These are phyloP conservation scores for Pythium sukuiense DNA, from an alignment of 352 stramenopile genomes.

Conservation along the genomic window DNA sequence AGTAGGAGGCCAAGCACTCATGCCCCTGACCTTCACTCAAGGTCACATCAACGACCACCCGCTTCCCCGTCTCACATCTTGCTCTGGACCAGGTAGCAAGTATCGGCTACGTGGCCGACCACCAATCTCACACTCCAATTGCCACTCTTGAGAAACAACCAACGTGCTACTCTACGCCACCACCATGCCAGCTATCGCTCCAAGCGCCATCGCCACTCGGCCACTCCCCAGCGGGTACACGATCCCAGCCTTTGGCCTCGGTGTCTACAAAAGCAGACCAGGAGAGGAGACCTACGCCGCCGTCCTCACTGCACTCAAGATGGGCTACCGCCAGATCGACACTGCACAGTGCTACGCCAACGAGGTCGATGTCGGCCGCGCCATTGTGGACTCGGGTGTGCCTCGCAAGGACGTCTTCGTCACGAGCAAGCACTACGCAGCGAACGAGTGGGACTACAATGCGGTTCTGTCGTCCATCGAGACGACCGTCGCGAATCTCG, in stretches of 20 bases:
- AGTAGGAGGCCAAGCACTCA: no score
- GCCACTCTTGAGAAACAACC: no score
- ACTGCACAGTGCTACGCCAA: slow-evolving; percentile 90
- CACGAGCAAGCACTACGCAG: slow-evolving; percentile 72
- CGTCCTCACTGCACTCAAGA: slow-evolving; percentile 49
- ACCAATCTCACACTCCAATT: no score
- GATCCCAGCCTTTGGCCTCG: slow-evolving; percentile 51
- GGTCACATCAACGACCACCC: no score
- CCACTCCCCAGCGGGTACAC: slow-evolving; percentile 41
- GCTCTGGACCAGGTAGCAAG: no score
- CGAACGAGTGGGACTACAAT: slow-evolving; percentile 57
- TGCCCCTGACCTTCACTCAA: no score
- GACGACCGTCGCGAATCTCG: slow-evolving; percentile 53
- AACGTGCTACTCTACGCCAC: no score
- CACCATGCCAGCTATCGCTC: no score
- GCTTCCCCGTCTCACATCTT: no score
- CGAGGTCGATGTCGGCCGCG: slow-evolving; percentile 77
- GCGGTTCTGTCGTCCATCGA: slow-evolving; percentile 49
- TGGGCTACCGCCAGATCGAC: slow-evolving; percentile 90
- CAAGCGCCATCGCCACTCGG: slow-evolving; percentile 24
- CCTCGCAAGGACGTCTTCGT: slow-evolving; percentile 74
- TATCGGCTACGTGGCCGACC: no score
- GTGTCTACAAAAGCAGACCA: slow-evolving; percentile 51
- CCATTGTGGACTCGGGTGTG: slow-evolving; percentile 63
- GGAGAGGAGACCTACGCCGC: slow-evolving; percentile 53